Percentiles rank a stretch among this genome's conserved stretches.
phyloP scores from a whole-genome alignment of 176 grass and related monocot species.

The Canna indica region DNA sequence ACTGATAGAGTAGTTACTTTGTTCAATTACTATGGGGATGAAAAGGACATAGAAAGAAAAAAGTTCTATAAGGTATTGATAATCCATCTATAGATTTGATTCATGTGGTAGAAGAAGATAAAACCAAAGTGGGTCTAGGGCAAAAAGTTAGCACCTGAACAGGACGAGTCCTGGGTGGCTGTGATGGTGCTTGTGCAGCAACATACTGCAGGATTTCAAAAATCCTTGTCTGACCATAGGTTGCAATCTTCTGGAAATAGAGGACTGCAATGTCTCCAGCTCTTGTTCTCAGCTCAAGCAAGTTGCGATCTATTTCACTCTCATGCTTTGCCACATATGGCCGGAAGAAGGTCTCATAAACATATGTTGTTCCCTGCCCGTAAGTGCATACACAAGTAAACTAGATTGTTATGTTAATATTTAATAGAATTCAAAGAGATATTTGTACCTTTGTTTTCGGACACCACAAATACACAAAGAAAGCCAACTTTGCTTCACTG shows the following conservation, averaged over 20 bases:
- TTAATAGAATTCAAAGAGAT: not conserved
- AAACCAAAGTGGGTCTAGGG: not conserved
- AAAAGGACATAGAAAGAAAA: not conserved
- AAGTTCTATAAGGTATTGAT: not conserved
- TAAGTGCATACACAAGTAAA: not conserved
- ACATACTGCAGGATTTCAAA: slow-evolving; percentile 87
- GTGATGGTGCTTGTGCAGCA: slow-evolving; percentile 48
- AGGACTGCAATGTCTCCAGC: slow-evolving; percentile 47
- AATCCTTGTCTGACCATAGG: slow-evolving; percentile 50
- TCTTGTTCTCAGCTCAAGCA: slow-evolving; percentile 76
- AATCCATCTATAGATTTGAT: not conserved
- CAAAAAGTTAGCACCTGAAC: slow-evolving; percentile 36
- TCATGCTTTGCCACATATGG: slow-evolving; percentile 94
- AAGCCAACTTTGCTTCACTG: slow-evolving; percentile 71
- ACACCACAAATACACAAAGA: slow-evolving; percentile 94
- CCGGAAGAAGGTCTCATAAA: slow-evolving; percentile 87
- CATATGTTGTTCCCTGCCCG: slow-evolving; percentile 71
- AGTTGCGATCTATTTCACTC: slow-evolving; percentile 80
- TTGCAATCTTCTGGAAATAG: slow-evolving; percentile 73
- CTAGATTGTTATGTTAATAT: not conserved
- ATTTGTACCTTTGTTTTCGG: slow-evolving; percentile 79
- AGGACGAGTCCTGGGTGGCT: slow-evolving; percentile 38
- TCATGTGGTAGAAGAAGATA: not conserved
- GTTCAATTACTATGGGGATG: not conserved
- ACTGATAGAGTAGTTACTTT: no score